These are phyloP conservation scores for Paramecium tetraurelia DNA, from an alignment of 73 alveolate genomes.

Conservation along the genomic window DNA sequence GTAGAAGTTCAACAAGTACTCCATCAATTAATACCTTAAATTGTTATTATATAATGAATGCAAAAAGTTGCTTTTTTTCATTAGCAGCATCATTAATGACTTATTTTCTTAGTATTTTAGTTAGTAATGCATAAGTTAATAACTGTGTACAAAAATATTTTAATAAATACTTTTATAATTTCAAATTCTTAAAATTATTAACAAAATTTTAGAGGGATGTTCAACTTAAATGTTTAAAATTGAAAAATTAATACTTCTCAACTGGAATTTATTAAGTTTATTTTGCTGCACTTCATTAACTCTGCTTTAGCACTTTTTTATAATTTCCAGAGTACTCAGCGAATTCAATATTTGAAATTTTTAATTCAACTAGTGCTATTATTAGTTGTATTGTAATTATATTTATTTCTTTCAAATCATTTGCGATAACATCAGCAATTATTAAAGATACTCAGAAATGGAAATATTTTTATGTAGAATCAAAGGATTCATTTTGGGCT, in stretches of 20 bases:
- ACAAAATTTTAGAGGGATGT: background rate
- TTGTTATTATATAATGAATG: background rate
- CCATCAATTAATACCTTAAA: background rate
- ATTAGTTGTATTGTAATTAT: background rate
- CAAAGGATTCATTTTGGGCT: background rate
- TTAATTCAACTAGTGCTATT: background rate
- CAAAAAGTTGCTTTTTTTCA: background rate
- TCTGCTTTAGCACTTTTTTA: background rate
- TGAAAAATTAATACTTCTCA: background rate
- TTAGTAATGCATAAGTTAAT: background rate
- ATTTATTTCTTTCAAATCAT: background rate
- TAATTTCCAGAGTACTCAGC: background rate
- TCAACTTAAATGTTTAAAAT: background rate
- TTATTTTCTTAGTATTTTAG: background rate
- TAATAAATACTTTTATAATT: background rate
- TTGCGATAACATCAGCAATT: background rate
- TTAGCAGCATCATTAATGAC: background rate
- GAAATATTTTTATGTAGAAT: background rate
- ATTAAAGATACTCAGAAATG: background rate
- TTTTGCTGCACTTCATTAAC: background rate
- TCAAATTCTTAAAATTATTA: background rate
- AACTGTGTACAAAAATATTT: background rate
- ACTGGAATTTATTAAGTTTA: background rate
- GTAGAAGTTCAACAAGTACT: background rate
- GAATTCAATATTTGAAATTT: background rate